Evolutionary conservation across 2,329 filamentous ascomycete genomes (phyloP).

Genomic region (Thelonectria rubi): DNA sequence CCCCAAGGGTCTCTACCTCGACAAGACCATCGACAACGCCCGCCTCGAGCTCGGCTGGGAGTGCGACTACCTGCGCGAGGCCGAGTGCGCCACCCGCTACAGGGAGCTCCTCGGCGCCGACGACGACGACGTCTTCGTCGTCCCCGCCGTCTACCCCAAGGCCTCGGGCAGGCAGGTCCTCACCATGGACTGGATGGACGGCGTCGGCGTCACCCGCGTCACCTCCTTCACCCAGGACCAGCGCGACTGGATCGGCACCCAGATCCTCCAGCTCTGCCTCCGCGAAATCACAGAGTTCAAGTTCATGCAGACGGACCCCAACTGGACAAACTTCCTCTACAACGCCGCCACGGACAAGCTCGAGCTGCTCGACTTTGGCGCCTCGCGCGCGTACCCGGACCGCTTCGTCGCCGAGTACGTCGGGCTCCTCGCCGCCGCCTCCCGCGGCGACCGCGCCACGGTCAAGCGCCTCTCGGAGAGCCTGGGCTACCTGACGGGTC

Average conservation of each 20-base stretch:
- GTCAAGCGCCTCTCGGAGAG: slow-evolving; percentile 76
- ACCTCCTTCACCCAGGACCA: slow-evolving; percentile 80
- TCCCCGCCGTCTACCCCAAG: slow-evolving; percentile 80
- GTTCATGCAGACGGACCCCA: slow-evolving; percentile 99
- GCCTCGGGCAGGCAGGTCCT: slow-evolving; percentile 87
- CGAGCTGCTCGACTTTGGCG: slow-evolving; percentile 95
- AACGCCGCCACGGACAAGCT: slow-evolving; percentile 76
- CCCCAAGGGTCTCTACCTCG: slow-evolving; percentile 90
- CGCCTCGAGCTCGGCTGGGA: slow-evolving; percentile 94
- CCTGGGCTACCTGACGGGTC: slow-evolving; percentile 91
- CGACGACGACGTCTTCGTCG: slow-evolving; percentile 77
- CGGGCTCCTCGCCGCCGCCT: slow-evolving; percentile 80
- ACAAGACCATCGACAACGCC: slow-evolving; percentile 97
- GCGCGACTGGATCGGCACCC: slow-evolving; percentile 94
- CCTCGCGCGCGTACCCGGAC: slow-evolving; percentile 83
- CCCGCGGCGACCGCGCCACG: slow-evolving; percentile 69
- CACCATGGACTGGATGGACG: slow-evolving; percentile 92
- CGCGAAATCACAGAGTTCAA: slow-evolving; percentile 93
- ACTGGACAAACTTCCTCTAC: slow-evolving; percentile 99
- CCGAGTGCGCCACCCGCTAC: slow-evolving; percentile 81
- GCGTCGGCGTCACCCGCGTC: slow-evolving; percentile 84
- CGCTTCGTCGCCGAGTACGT: slow-evolving; percentile 85
- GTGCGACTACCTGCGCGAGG: slow-evolving; percentile 93
- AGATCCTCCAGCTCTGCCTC: slow-evolving; percentile 89
- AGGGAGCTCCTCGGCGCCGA: slow-evolving; percentile 69